Conservation (phyloP, 495 filamentous ascomycete species). For the Neurospora sp. region DNA sequence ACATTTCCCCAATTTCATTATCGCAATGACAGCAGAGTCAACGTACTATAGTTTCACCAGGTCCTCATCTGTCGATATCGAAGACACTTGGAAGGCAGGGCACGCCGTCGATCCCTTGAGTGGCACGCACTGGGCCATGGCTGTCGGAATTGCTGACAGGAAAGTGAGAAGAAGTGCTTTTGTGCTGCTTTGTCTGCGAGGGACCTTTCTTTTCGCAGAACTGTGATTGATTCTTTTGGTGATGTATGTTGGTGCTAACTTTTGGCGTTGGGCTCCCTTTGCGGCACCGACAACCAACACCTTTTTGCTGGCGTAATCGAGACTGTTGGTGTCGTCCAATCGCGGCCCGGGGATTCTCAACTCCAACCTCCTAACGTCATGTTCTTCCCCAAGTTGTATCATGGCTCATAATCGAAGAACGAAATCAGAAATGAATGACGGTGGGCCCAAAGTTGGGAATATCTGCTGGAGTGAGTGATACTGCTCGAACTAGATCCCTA, state of each 20-base stretch:
- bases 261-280: neutral
- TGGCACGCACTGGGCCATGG: constrained; percentile 57
- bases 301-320: neutral
- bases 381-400: constrained; percentile 10
- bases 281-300: neutral
- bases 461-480: constrained; percentile 15
- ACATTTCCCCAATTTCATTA: neutral
- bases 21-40: neutral
- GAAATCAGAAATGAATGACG: neutral
- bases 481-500: constrained; percentile 13
- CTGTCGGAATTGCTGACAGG: constrained; percentile 11
- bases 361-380: constrained; percentile 10
- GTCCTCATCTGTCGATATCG: constrained; percentile 60
- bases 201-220: constrained; percentile 1
- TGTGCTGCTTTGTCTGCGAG: constrained; percentile 2
- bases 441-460: neutral
- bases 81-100: constrained; percentile 71
- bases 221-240: constrained; percentile 3
- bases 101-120: constrained; percentile 71
- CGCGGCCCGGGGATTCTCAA: neutral
- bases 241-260: neutral
- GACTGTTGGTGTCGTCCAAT: neutral
- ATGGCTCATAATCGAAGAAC: constrained; percentile 12
- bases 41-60: constrained; percentile 71
- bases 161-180: constrained; percentile 9